Conservation (phyloP, 352 stramenopile genomes). For the Globisporangium solare region DNA sequence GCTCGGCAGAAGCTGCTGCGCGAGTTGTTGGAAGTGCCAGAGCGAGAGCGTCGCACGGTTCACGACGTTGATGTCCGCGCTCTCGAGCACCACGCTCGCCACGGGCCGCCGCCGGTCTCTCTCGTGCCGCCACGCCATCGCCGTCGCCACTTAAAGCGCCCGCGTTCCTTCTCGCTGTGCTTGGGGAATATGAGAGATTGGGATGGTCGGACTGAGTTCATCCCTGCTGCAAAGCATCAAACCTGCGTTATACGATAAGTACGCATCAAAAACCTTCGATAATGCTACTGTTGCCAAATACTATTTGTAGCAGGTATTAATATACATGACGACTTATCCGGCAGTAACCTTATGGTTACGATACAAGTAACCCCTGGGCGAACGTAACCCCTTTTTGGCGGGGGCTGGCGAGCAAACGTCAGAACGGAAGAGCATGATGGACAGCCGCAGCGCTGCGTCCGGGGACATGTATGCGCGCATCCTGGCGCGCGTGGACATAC, state of each 20-base stretch:
- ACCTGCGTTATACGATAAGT: not conserved
- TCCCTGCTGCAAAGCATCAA: not conserved
- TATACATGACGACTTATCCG: no score
- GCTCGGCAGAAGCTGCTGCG: slow-evolving; percentile 38
- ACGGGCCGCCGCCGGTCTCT: slow-evolving; percentile 22
- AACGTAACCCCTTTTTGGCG: no score
- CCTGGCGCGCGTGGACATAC: slow-evolving; percentile 19
- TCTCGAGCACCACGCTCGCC: slow-evolving; percentile 53
- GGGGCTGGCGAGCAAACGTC: no score
- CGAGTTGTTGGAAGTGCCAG: slow-evolving; percentile 76
- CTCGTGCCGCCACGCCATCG: slow-evolving; percentile 1
- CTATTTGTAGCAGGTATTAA: no score
- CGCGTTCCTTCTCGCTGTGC: not conserved
- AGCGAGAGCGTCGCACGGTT: slow-evolving; percentile 73
- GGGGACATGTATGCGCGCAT: slow-evolving; percentile 28
- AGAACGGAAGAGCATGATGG: no score
- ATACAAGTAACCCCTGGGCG: no score
- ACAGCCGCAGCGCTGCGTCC: no score
- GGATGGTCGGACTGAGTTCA: not conserved
- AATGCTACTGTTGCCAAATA: no score
- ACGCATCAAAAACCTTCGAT: not conserved
- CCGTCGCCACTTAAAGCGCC: not conserved
- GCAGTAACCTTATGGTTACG: no score
- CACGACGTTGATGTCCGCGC: slow-evolving; percentile 57
- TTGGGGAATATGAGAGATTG: not conserved